These are phyloP conservation scores for Crinitomyces ghanaensis DNA, from an alignment of 805 yeast genomes.

Conservation along the genomic window DNA sequence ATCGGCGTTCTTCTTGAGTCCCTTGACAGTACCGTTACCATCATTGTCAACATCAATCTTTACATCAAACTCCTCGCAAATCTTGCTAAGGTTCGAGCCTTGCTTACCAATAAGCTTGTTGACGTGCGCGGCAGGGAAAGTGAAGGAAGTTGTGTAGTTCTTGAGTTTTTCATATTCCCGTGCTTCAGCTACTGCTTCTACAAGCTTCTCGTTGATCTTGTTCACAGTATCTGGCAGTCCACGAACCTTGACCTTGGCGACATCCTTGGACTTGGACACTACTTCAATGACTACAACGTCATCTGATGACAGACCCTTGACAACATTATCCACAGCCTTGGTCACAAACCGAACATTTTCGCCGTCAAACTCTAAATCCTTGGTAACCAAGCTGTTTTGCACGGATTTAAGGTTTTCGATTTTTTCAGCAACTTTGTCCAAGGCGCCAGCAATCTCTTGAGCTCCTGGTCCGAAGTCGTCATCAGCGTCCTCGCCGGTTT, in stretches of 20 bases:
- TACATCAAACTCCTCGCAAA: constrained; percentile 66
- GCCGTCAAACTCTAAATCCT: constrained; percentile 39
- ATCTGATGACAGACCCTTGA: constrained; percentile 31
- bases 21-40: constrained; percentile 51
- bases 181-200: constrained; percentile 43
- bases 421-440: constrained; percentile 42
- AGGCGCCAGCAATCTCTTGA: constrained; percentile 44
- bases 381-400: constrained; percentile 41
- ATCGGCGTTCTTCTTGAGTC: constrained; percentile 67
- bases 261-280: constrained; percentile 22
- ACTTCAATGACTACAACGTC: constrained; percentile 26
- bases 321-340: constrained; percentile 52
- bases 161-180: constrained; percentile 37
- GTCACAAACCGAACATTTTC: constrained; percentile 47
- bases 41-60: constrained; percentile 60
- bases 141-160: constrained; percentile 35
- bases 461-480: constrained; percentile 64
- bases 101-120: constrained; percentile 83
- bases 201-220: constrained; percentile 41
- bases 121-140: constrained; percentile 55
- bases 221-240: constrained; percentile 60
- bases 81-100: constrained; percentile 59
- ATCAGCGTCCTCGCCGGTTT: constrained; percentile 30
- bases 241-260: constrained; percentile 48
- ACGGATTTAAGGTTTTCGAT: constrained; percentile 49